phyloP scores from a whole-genome alignment of 495 filamentous ascomycete genomes.

The Penicillium desertorum region DNA sequence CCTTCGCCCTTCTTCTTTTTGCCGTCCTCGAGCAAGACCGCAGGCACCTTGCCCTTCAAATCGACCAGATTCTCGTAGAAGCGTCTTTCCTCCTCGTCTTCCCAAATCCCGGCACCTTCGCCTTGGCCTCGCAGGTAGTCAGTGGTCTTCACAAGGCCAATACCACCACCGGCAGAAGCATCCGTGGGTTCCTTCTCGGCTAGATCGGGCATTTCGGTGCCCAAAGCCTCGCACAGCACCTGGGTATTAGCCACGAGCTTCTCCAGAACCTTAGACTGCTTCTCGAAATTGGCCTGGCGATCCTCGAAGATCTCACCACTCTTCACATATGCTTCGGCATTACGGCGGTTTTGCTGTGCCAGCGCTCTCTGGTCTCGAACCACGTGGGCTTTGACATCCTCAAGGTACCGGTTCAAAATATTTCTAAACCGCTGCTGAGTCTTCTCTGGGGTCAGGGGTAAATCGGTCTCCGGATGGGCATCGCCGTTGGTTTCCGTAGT shows the following conservation, averaged over 20 bases:
- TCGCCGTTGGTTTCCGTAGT: conserved; percentile 46
- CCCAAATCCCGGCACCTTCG: conserved; percentile 97
- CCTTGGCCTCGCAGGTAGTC: conserved; percentile 89
- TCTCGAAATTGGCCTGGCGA: conserved; percentile 93
- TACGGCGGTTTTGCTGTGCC: conserved; percentile 77
- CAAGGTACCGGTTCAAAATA: conserved; percentile 84
- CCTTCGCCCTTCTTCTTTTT: conserved; percentile 88
- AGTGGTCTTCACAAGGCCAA: conserved; percentile 89
- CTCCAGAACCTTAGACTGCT: conserved; percentile 85
- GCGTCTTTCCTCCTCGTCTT: conserved; percentile 94
- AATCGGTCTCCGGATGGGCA: conserved; percentile 47
- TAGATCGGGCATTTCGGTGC: conserved; percentile 92
- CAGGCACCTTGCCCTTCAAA: conserved; percentile 91
- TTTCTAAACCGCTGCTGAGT: conserved; percentile 85
- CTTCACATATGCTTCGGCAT: conserved; percentile 97
- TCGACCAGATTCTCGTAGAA: conserved; percentile 98
- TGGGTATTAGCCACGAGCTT: conserved; percentile 90
- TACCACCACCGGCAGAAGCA: conserved; percentile 64
- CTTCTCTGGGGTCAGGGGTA: conserved; percentile 71
- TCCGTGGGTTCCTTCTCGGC: conserved; percentile 74
- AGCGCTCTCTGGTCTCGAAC: conserved; percentile 87
- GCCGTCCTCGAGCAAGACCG: conserved; percentile 85
- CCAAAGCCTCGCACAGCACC: conserved; percentile 80
- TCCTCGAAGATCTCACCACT: conserved; percentile 99
- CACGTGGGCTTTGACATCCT: conserved; percentile 88